Evolutionary conservation across 441 rosid species (phyloP).

Genomic region (Metrosideros polymorpha): DNA sequence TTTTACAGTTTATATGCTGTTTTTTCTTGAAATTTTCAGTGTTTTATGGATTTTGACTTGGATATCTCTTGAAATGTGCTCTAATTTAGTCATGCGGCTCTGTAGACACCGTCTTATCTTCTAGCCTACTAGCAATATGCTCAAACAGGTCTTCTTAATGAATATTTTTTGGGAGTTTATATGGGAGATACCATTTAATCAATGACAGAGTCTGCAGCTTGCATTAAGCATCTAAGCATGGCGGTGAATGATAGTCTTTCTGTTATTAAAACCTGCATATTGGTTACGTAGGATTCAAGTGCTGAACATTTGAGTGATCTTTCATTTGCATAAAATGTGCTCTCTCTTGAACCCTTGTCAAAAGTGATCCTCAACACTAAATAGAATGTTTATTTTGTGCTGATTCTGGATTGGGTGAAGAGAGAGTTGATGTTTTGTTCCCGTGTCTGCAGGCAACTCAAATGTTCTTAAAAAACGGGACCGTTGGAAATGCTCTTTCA

Average conservation of each 20-base stretch:
- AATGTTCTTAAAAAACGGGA: constrained; percentile 19
- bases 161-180: neutral
- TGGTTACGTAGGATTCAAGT: neutral
- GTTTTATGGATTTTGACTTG: neutral
- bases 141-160: neutral
- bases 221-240: neutral
- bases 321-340: neutral
- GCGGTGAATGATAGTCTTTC: neutral
- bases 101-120: neutral
- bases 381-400: neutral
- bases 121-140: neutral
- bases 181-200: neutral
- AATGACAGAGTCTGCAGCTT: neutral
- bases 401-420: constrained; percentile 37
- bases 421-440: constrained; percentile 31
- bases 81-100: neutral
- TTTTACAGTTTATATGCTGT: neutral
- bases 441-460: constrained; percentile 28
- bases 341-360: neutral
- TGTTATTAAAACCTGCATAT: neutral
- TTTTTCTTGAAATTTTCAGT: neutral
- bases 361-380: neutral
- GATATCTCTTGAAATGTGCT: neutral
- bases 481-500: constrained; percentile 24
- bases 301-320: neutral